Conservation (phyloP, 768 basidiomycete species). For the Boletus subparvulus region DNA sequence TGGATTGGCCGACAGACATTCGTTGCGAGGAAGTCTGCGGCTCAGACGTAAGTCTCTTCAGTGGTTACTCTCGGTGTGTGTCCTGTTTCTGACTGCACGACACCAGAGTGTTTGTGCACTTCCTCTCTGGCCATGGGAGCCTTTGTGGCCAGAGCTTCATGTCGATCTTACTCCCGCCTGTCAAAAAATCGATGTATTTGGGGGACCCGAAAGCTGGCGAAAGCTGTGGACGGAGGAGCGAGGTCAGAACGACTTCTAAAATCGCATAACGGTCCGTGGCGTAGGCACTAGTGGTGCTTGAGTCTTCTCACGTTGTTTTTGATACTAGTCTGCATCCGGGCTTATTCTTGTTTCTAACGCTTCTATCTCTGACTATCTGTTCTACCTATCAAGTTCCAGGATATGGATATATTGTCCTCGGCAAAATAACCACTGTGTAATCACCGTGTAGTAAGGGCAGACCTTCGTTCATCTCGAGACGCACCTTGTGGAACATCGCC, state of each 20-base stretch:
- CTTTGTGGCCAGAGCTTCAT: slow-evolving; percentile 5
- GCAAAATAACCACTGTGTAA: neutral
- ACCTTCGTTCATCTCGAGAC: neutral
- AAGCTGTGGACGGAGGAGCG: slow-evolving; percentile 4
- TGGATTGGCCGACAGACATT: slow-evolving; percentile 5
- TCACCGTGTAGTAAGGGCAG: neutral
- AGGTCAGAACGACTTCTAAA: neutral
- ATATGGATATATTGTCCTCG: neutral
- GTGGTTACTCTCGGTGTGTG: neutral
- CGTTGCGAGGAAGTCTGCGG: slow-evolving; percentile 1
- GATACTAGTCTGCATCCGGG: neutral
- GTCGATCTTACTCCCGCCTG: neutral
- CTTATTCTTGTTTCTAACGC: neutral
- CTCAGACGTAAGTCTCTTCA: neutral
- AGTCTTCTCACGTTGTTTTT: too few species aligned
- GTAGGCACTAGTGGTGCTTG: neutral
- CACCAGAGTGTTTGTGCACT: slow-evolving; percentile 2
- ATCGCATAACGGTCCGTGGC: too few species aligned
- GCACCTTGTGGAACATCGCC: neutral
- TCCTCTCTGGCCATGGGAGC: slow-evolving; percentile 6
- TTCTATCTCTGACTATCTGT: neutral
- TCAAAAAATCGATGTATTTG: slow-evolving; percentile 7
- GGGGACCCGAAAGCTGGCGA: slow-evolving; percentile 1
- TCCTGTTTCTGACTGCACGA: neutral
- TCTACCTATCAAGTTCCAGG: neutral